Base-by-base conservation (phyloP, 1,284 basidiomycete genomes). In the Meira miltonrushii region DNA sequence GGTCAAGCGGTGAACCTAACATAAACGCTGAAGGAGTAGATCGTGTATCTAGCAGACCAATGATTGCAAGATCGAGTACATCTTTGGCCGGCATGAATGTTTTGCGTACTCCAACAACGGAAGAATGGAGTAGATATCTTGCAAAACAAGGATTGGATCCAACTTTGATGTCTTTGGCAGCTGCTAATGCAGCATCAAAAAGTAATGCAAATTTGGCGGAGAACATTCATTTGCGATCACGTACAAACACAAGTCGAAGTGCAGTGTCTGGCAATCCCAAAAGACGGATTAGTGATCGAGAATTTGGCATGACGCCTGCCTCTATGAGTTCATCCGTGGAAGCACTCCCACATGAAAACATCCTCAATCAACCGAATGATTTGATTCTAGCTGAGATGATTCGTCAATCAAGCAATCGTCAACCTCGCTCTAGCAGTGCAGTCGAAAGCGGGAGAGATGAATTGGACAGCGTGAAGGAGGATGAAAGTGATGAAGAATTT, bases 81-180 rank as follows among this genome's bases (percentile, higher is more conserved):
- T 13, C 49, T 17, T 33, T 40, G n/a, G 17, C 33, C 13, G 23
- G 17, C 5, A 53, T 33, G 11, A 39, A 66, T 21, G 55, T 74
- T 17, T 57, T 72, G 2, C 58, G 70, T 19, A 74, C 72, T 41
- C 72, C 72, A 4, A 74, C 72, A 12, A 74, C 71, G 21, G 72
- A 74, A 51, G 72, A 74, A 48, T 74, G 72, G 72, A 69, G 68
- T 13, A 60, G 72, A 5, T 74, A 61, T 44, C 57, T 74, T 11
- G 70, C 71, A 43, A 67, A 65, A 37, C 68, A 74, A 52, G 70
- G 67, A 11, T 62, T 73, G 7, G 65, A 60, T 48, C 69, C 33
- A 51, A 58, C 49, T 65, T 33, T 52, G 25, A 15, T 43, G 11
- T 39, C 57, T 10, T 11, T 37, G 13, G 17, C 13, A 51, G 11